Evolutionary conservation across 140 eudicot species (phyloP).

Genomic region (Stevia rebaudiana): DNA sequence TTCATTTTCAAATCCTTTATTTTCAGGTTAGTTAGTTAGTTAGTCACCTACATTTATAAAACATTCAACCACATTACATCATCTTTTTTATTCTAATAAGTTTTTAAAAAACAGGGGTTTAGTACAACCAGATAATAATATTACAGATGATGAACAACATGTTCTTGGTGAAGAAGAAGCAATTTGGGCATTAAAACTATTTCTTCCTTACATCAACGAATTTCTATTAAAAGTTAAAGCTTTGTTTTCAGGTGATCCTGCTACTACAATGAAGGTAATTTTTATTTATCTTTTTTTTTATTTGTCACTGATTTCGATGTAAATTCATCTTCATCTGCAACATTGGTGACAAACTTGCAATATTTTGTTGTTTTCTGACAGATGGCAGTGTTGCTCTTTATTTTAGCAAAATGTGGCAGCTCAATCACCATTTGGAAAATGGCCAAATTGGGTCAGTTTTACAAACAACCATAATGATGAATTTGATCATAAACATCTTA

Average conservation of each 20-base stretch:
- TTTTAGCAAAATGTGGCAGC: conserved; percentile 91
- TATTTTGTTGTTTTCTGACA: conserved; percentile 36
- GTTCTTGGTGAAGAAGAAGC: conserved; percentile 92
- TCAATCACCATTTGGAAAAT: conserved; percentile 92
- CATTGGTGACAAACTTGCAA: conserved; percentile 24
- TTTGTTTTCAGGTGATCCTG: conserved; percentile 90
- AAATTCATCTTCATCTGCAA: conserved; percentile 12
- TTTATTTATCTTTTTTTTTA: background rate
- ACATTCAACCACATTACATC: background rate
- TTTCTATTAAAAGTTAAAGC: conserved; percentile 68
- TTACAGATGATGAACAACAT: conserved; percentile 31
- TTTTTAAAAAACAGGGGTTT: conserved; percentile 40
- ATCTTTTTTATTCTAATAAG: conserved; percentile 1
- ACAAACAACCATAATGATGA: conserved; percentile 4
- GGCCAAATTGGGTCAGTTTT: conserved; percentile 75
- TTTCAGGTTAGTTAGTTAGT: conserved; percentile 41
- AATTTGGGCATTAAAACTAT: conserved; percentile 57
- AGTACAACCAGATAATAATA: conserved; percentile 26
- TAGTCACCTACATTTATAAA: background rate
- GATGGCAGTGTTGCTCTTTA: conserved; percentile 86
- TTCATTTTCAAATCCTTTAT: conserved; percentile 66
- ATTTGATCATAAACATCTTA: conserved; percentile 8
- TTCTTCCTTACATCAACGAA: conserved; percentile 80
- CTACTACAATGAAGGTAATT: conserved; percentile 86
- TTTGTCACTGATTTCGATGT: conserved; percentile 27